A percentile compares a stretch with the other conserved stretches of the same genome.
These are phyloP conservation scores for Cyclotella atomus DNA, from an alignment of 108 stramenopile species.

Conservation along the genomic window DNA sequence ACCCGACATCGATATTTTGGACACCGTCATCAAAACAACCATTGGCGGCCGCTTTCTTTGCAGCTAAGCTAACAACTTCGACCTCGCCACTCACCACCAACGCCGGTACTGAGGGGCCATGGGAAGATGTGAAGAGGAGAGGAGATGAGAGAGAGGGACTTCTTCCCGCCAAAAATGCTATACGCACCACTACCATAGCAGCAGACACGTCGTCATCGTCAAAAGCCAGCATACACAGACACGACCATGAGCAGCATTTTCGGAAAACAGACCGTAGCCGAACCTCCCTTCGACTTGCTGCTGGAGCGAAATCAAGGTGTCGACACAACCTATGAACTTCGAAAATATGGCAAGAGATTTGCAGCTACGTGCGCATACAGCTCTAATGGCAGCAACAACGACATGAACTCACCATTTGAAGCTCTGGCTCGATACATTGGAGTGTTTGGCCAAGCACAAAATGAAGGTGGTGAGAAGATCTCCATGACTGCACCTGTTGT, in stretches of 20 bases:
- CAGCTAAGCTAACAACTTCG: too few relatives aligned
- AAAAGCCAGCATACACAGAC: too few relatives aligned
- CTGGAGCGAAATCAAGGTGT: slow-evolving; percentile 41
- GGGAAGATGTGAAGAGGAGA: too few relatives aligned
- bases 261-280: slow-evolving; percentile 72
- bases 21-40: too few relatives aligned
- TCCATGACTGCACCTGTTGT: slow-evolving; percentile 90
- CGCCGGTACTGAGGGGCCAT: too few relatives aligned
- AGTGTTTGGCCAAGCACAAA: slow-evolving; percentile 78
- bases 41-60: too few relatives aligned
- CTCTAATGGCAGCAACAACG: slow-evolving; percentile 24
- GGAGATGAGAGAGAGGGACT: too few relatives aligned
- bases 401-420: slow-evolving; percentile 54
- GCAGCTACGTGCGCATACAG: slow-evolving; percentile 41
- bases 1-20: too few relatives aligned
- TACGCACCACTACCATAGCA: too few relatives aligned
- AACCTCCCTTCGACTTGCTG: slow-evolving; percentile 69
- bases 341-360: slow-evolving; percentile 67
- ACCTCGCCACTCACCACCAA: too few relatives aligned
- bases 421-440: slow-evolving; percentile 84
- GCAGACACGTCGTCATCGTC: too few relatives aligned
- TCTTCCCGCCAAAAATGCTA: too few relatives aligned
- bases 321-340: slow-evolving; percentile 68
- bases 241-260: slow-evolving; percentile 81
- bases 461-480: slow-evolving; percentile 64